Evolutionary conservation across 495 filamentous ascomycete species (phyloP), one percentile per base, ranked within the genome.

Genomic region (Aspergillus bertholletiae): DNA sequence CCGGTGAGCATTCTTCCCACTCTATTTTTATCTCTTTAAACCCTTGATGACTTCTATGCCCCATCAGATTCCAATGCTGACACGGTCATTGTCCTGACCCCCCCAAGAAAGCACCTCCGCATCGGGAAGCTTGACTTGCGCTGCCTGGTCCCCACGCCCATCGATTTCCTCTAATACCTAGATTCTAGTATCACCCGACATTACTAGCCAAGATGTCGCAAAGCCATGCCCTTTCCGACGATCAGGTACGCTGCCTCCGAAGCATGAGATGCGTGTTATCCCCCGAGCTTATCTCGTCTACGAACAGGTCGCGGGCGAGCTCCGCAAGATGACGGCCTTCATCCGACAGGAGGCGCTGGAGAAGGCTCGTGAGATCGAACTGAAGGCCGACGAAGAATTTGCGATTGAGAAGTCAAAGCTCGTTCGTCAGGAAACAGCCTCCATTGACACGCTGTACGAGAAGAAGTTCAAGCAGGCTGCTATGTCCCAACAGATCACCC

Each of bases 301-400:
- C 45, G 26, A 54, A 55, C 60, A 97, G 92, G 93, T 99, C 75
- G 82, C 86, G 67, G 82, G 84, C 71, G 95, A 99, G 82, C 89
- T 99, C 70, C 89, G 87, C 79, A 99, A 99, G 81, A 99, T 99
- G 95, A 97, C 95, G 43, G 90, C 92, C 70, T 99, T 99, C 88
- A 99, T 99, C 85, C 88, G 88, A 69, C 92, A 97, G 77, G 95
- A 99, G 81, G 95, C 95, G 22, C 77, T 85, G 34, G 95, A 99
- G 70, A 99, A 99, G 77, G 91, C 92, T 61, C 85, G 85, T 66
- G 95, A 99, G 72, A 97, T 99, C 76, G 80, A 90, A 59, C 84
- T 97, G 74, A 97, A 97, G 74, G 95, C 95, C 72, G 89, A 97
- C 74, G 92, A 97, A 71, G 95, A 99, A 71, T 96, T 97, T 72